Conservation (phyloP, 257 asterid species). For the Solanum peruvianum region DNA sequence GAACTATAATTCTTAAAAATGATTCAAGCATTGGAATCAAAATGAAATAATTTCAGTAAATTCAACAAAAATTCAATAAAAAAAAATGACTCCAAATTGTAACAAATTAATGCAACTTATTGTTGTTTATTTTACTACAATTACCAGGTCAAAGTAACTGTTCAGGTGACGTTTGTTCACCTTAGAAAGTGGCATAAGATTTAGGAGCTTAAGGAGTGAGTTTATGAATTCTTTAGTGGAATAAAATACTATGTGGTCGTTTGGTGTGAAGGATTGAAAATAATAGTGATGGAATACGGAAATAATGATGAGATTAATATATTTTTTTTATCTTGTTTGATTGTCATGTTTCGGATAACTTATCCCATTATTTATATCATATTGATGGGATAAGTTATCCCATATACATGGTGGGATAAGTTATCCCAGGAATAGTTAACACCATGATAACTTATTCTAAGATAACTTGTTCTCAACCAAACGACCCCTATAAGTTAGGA, state of each 20-base stretch:
- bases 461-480: too few species aligned
- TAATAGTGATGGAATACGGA: too few species aligned
- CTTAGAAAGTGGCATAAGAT: neutral
- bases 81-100: neutral
- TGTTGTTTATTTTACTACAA: neutral
- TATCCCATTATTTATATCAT: too few species aligned
- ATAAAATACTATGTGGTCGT: neutral
- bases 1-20: neutral
- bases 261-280: too few species aligned
- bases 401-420: too few species aligned
- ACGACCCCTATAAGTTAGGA: neutral
- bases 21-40: neutral
- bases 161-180: neutral
- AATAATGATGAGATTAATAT: too few species aligned
- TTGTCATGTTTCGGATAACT: too few species aligned
- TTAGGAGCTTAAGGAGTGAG: neutral
- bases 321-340: too few species aligned
- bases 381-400: too few species aligned
- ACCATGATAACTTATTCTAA: too few species aligned
- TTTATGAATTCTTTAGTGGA: neutral
- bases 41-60: too few species aligned
- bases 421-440: too few species aligned
- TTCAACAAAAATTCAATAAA: neutral
- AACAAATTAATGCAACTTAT: neutral
- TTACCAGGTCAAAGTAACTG: neutral